phyloP scores from a whole-genome alignment of 208 protist species.

The Acanthamoeba sp. region DNA sequence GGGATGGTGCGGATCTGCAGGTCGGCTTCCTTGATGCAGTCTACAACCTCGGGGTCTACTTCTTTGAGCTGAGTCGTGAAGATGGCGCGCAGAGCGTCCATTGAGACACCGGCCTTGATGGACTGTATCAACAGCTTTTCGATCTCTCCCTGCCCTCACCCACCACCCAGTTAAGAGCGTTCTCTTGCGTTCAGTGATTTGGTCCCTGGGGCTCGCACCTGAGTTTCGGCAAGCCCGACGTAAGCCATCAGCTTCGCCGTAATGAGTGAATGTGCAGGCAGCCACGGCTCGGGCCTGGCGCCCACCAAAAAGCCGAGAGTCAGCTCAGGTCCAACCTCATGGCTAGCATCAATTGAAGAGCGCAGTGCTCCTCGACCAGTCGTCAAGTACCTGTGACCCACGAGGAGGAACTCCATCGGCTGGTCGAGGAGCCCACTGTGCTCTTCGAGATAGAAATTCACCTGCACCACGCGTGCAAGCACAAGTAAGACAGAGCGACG shows the following conservation, averaged over 20 bases:
- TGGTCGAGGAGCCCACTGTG: not conserved
- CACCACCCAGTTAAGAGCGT: too few species aligned
- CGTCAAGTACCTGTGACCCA: not conserved
- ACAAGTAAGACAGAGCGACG: not conserved
- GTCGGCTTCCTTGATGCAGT: conserved; percentile 23
- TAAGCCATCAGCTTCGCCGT: conserved; percentile 70
- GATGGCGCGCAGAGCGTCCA: conserved; percentile 10
- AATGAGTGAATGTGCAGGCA: conserved; percentile 13
- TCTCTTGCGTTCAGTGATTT: not conserved
- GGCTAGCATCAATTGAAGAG: too few species aligned
- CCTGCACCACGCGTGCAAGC: not conserved
- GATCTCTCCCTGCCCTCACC: conserved; percentile 35
- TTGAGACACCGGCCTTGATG: conserved; percentile 6
- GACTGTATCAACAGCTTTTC: conserved; percentile 33
- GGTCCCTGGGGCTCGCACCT: not conserved
- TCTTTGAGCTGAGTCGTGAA: conserved; percentile 28
- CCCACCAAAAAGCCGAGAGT: not conserved
- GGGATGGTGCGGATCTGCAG: not conserved
- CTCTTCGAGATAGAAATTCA: conserved; percentile 29
- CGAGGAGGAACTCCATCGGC: conserved; percentile 48
- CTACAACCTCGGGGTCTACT: not conserved
- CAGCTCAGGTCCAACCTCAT: too few species aligned
- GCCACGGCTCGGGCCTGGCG: conserved; percentile 29
- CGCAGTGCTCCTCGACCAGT: too few species aligned
- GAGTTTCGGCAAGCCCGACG: conserved; percentile 55